Conservation (phyloP, 2,329 filamentous ascomycete genomes). For the Talaromyces atroroseus region DNA sequence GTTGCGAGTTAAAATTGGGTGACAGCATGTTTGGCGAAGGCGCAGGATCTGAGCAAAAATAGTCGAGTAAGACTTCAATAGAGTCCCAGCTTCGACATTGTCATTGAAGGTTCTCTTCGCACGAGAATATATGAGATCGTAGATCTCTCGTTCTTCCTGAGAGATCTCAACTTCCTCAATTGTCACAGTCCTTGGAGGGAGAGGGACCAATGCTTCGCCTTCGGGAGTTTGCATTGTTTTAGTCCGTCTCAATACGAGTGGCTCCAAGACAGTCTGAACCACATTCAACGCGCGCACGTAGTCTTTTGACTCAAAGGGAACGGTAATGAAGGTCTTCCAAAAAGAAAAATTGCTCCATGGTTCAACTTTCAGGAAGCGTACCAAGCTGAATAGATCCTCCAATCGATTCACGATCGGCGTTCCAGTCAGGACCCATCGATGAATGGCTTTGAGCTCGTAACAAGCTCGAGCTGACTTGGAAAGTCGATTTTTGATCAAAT, state of each 20-base stretch:
- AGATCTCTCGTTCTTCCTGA: conserved; percentile 78
- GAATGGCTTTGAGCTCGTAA: conserved; percentile 77
- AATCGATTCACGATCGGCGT: conserved; percentile 95
- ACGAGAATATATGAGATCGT: conserved; percentile 79
- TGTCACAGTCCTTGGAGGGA: conserved; percentile 76
- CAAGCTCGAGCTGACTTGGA: conserved; percentile 95
- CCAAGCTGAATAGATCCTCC: conserved; percentile 88
- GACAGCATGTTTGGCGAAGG: conserved; percentile 88
- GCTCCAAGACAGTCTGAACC: conserved; percentile 93
- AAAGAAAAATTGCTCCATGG: conserved; percentile 99
- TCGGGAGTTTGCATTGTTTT: conserved; percentile 97
- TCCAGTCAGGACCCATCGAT: conserved; percentile 90
- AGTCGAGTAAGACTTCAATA: conserved; percentile 92
- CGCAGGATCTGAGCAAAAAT: conserved; percentile 96
- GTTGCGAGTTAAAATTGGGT: conserved; percentile 83
- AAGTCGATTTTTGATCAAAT: conserved; percentile 82
- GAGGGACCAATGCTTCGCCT: conserved; percentile 71
- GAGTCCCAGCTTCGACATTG: conserved; percentile 84
- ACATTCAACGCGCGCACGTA: conserved; percentile 92
- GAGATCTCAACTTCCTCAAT: conserved; percentile 85
- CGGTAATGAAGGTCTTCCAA: conserved; percentile 98
- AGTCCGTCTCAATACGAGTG: conserved; percentile 86
- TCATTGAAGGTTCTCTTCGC: conserved; percentile 79
- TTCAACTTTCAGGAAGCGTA: conserved; percentile 87
- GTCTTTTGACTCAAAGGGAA: conserved; percentile 92